A percentile compares a stretch with the other conserved stretches of the same genome.
Evolutionary conservation across 2,329 filamentous ascomycete genomes (phyloP).

Genomic region (Xylariaceae sp.): DNA sequence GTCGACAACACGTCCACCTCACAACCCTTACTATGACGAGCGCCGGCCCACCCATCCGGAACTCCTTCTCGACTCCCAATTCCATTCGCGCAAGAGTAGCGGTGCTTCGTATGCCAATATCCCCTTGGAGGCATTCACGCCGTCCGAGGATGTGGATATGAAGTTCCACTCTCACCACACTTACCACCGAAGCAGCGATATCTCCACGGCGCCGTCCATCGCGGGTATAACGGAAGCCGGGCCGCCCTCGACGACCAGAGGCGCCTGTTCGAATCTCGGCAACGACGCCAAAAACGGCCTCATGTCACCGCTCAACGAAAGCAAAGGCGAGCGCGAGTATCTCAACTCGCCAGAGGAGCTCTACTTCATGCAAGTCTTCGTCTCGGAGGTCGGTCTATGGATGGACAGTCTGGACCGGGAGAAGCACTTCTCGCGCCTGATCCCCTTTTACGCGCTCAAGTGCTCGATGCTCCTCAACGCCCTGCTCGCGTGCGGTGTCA

Average conservation of each 20-base stretch:
- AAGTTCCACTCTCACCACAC: conserved; percentile 23
- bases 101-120: conserved; percentile 24
- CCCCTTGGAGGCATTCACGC: conserved; percentile 21
- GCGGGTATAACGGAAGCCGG: conserved; percentile 33
- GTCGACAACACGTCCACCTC: conserved; percentile 23
- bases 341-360: conserved; percentile 73
- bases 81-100: conserved; percentile 28
- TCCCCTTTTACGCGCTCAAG: conserved; percentile 77
- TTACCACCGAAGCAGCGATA: conserved; percentile 35
- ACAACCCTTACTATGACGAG: conserved; percentile 26
- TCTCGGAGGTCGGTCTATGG: conserved; percentile 85
- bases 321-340: conserved; percentile 50
- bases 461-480: conserved; percentile 88
- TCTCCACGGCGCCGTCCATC: conserved; percentile 37
- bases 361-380: conserved; percentile 85
- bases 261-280: conserved; percentile 26
- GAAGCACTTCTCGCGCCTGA: conserved; percentile 77
- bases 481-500: conserved; percentile 80
- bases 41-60: conserved; percentile 23
- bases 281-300: conserved; percentile 30
- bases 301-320: conserved; percentile 39
- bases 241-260: conserved; percentile 29
- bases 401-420: conserved; percentile 86
- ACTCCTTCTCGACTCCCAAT: conserved; percentile 21
- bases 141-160: conserved; percentile 24